Base-by-base conservation (phyloP, 257 asterid genomes). In the Ilex asprella region DNA sequence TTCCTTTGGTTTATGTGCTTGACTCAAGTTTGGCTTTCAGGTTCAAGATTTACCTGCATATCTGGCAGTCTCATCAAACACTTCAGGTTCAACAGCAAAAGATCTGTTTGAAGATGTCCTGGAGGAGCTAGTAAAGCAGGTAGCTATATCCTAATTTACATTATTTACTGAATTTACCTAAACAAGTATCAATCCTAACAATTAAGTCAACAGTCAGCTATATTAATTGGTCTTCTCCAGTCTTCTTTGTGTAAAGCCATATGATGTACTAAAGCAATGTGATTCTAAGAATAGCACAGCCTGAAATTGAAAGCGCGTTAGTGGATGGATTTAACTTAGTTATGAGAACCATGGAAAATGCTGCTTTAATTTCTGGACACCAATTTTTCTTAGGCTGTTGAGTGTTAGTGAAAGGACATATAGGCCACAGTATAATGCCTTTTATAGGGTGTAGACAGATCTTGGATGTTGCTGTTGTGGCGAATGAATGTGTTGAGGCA, bases 121-220 rank as follows among this genome's bases (percentile, higher is more conserved):
- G 15, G 99, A 89, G 51, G 99, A 93, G 82, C 92, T 89, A 58
- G 87, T 76, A 49, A 90, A 87, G 70, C 92, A 87, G 96, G 97
- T 87, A 65, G 35, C n/a, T 55, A 39, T 58, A 49, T 64, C 55
- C 44, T 58, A 30, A 27, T 27, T 60, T 52, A 30, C 27, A 16
- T 67, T 49, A 2, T 3, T 35, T 3, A 8, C 7, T 35, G 41
- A 35, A 35, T 21, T 21, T 44, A 44, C 13, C 54, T 49, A 6
- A 49, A 49, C 54, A 6, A 49, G n/a, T 49, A 3, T 49, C 10
- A 11, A 49, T 49, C 3, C n/a, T 49, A 49, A 12, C 14, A 49
- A 49, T 0, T 49, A 49, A 3, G 14, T 21, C 27, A 21, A 21
- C 27, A 21, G 41, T 49, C 3, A 11, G 14, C 54, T 49, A n/a